Base-by-base conservation (phyloP, 176 grass and related monocot genomes). In the Musa acuminata region DNA sequence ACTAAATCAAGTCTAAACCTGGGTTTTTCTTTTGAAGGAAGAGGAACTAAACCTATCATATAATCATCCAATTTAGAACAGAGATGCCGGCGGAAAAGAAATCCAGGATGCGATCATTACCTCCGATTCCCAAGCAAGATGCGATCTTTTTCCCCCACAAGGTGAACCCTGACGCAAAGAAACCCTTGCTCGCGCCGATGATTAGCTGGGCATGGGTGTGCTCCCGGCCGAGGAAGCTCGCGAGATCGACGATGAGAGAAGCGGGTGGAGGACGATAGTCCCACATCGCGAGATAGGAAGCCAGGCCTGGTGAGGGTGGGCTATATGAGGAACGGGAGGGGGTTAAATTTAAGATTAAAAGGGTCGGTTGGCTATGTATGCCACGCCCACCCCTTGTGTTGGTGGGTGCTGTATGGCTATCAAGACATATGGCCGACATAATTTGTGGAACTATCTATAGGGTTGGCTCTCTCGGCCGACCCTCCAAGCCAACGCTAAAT, bases 361-460 rank as follows among this genome's bases (percentile, higher is more conserved):
- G 88, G 85, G 80, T 79, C 83, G 83, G 83, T 88, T 90, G 87
- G 85, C 85, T 90, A 87, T 90, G 86, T 91, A 86, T 99, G 90
- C 86, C 90, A 89, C 86, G 58, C 92, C 82, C 90, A 84, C 85
- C 82, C 76, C 84, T 77, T 19, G 21, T 9, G 8, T 8, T 59
- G 86, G 82, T 91, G 90, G 84, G 95, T 87, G 95, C 88, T 81
- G 95, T 94, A 99, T 91, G 95, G 90, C 75, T 86, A 91, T 94
- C 90, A 94, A 94, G 95, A 91, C 95, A 99, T 99, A 94, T 99
- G 86, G 95, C 90, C 72, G 90, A 79, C 86, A 91, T 73, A 99
- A 91, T 99, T 94, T 91, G 55, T 99, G 80, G 82, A 55, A 77
- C 67, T 0, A 0, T 24, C 0, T 0, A 16, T 87, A 85, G 88